Evolutionary conservation across 306 rosid genomes (phyloP), one percentile per base, ranked within the genome.

Genomic region (Malus sylvestris): DNA sequence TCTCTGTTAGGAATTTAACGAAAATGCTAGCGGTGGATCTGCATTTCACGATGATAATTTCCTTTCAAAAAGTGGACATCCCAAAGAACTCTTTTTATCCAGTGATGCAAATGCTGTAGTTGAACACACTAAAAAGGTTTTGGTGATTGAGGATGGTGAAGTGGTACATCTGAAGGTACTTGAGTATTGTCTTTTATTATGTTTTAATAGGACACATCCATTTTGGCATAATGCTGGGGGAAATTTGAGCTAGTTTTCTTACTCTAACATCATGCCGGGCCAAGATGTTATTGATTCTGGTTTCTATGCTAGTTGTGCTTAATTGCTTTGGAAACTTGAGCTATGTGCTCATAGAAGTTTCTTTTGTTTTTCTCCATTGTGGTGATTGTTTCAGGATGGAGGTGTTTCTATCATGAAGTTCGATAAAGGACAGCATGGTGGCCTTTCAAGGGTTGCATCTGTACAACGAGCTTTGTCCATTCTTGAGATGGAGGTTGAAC

Each of bases 401-500:
- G 90, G 88, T 35, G 89, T 83, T 83, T 84, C 96, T 35, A 92
- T 95, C 73, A 74, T 95, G 71, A 95, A 92, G 87, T 95, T 89
- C 16, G 99, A 92, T 58, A 87, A 86, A 82, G 91, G 88, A 76
- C 87, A 89, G 73, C 82, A 71, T 32, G 91, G 87, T 1, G 81
- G 82, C 77, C 81, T 89, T 84, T 86, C 93, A 68, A 87, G 86
- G 84, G 81, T 91, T 72, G 88, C 93, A 81, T 87, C 99, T 11
- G 95, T 95, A 75, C 96, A 89, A 68, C 97, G 99, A 38, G 99
- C 99, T 57, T 86, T 95, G 77, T 95, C 99, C 45, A 87, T 89
- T 86, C 97, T 95, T 70, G 96, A 92, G 84, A 88, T 95, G 99
- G 97, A 92, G 88, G 99, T 92, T 69, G 93, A 95, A 79, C 99